phyloP scores from a whole-genome alignment of 169 alveolate species.

The Ichthyophthirius multifiliis region DNA sequence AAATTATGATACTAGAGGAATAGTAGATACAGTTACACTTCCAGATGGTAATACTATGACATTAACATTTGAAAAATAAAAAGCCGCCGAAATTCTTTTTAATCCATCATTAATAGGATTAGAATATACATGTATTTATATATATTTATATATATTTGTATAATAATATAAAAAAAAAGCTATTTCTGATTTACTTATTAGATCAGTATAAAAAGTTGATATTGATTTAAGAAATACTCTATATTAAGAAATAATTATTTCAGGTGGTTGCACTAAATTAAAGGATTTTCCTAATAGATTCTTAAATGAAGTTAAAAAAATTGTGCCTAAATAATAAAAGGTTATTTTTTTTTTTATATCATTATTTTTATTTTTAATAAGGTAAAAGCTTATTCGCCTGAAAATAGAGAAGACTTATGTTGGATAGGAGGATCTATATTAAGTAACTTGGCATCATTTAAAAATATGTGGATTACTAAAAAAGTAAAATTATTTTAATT shows the following conservation, averaged over 20 bases:
- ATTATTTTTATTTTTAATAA: not conserved
- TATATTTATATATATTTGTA: not conserved
- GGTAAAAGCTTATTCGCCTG: slow-evolving; percentile 53
- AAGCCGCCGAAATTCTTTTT: slow-evolving; percentile 89
- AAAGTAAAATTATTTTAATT: slow-evolving; percentile 30
- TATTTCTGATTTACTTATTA: slow-evolving; percentile 65
- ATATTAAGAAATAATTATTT: slow-evolving; percentile 67
- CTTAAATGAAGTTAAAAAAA: slow-evolving; percentile 77
- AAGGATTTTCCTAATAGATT: slow-evolving; percentile 87
- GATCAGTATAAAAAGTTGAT: slow-evolving; percentile 82
- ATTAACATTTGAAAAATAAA: slow-evolving; percentile 74
- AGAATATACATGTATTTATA: slow-evolving; percentile 76
- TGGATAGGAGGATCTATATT: slow-evolving; percentile 91
- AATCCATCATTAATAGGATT: slow-evolving; percentile 79
- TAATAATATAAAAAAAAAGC: not conserved
- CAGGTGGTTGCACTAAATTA: slow-evolving; percentile 88
- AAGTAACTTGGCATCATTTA: slow-evolving; percentile 81
- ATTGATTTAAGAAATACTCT: slow-evolving; percentile 81
- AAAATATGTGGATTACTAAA: slow-evolving; percentile 85
- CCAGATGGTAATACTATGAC: slow-evolving; percentile 85
- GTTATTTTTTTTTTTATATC: slow-evolving; percentile 15
- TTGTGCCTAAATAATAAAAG: slow-evolving; percentile 68
- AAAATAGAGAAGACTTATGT: slow-evolving; percentile 73
- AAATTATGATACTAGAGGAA: slow-evolving; percentile 47
- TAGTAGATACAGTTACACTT: slow-evolving; percentile 62